Conservation (phyloP, 805 yeast genomes). For the Metschnikowia reukaufii region DNA sequence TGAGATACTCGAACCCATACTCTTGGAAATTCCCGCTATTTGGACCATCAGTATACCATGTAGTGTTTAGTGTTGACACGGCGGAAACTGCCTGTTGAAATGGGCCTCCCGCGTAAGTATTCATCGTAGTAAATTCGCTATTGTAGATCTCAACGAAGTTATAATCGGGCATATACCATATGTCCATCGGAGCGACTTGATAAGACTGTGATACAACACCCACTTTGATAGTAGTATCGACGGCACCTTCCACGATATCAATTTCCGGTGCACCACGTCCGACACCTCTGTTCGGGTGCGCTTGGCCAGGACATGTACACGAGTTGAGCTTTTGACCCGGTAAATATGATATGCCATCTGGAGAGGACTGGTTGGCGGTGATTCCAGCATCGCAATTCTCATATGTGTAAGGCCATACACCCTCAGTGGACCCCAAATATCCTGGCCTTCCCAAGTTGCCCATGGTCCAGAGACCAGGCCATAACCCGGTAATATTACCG, state of each 20-base stretch:
- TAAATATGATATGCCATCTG: constrained; percentile 83
- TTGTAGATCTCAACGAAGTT: constrained; percentile 74
- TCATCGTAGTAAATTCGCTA: constrained; percentile 69
- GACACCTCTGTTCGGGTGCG: constrained; percentile 82
- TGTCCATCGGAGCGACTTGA: constrained; percentile 91
- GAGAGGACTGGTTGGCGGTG: constrained; percentile 87
- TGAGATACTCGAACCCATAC: constrained; percentile 74
- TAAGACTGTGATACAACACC: constrained; percentile 90
- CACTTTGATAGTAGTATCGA: constrained; percentile 45
- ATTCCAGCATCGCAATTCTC: constrained; percentile 90
- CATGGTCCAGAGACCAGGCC: constrained; percentile 98
- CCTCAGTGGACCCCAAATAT: constrained; percentile 80
- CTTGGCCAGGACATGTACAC: constrained; percentile 81
- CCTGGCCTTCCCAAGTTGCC: constrained; percentile 95
- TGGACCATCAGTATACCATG: constrained; percentile 77
- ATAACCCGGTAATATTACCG: constrained; percentile 76
- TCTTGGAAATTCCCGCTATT: constrained; percentile 59
- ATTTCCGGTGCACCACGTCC: constrained; percentile 92
- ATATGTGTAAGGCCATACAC: constrained; percentile 94
- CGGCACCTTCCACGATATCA: constrained; percentile 86
- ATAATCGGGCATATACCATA: constrained; percentile 93
- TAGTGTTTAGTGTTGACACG: constrained; percentile 69
- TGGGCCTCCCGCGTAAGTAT: constrained; percentile 90
- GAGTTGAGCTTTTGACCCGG: constrained; percentile 78
- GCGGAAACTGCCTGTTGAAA: constrained; percentile 91